Base-by-base conservation (phyloP, 1,284 basidiomycete species). In the Pseudozyma pruni region DNA sequence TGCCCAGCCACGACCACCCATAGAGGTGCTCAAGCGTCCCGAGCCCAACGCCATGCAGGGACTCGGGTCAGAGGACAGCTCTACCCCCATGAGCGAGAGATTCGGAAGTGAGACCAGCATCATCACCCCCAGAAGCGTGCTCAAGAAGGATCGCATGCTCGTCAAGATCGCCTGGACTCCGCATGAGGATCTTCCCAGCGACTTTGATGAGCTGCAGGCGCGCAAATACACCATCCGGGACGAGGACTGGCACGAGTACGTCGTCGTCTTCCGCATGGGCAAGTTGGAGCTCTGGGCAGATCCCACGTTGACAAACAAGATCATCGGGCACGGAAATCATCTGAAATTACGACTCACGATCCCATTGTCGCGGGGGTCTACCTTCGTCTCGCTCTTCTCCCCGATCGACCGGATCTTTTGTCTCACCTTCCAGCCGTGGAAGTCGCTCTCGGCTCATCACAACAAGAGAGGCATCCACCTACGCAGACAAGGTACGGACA, bases 321-420 rank as follows among this genome's bases (percentile, higher is more conserved):
- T 57, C 45, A 51, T 67, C 27, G 75, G 68, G n/a, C 53, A 76
- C 20, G 43, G 38, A 17, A 52, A 76, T 48, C 62, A 55, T 50
- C 43, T 79, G 90, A 91, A 85, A 81, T 57, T 84, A 87, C 20
- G 88, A 87, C 90, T 88, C 71, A 82, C 90, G 7, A 87, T 92
- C 38, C 89, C 90, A 1, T 84, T 93, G 32, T 85, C 85, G 51
- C 83, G 85, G 2, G 81, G 85, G 4, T 83, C 84, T 41, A 92
- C 91, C 0, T 86, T 85, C 31, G 82, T 93, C 22, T 92, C 90
- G 2, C 78, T 93, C 16, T 94, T 90, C 79, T 93, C 91, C 11
- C 90, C 90, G 61, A 86, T 89, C 37, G 92, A 94, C 75, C 83
- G 90, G 49, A 89, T 90, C 1, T 92, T 93, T 77, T 91, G 89